Evolutionary conservation across 1,284 basidiomycete species (phyloP).

Genomic region (Apiotrichum porosum): DNA sequence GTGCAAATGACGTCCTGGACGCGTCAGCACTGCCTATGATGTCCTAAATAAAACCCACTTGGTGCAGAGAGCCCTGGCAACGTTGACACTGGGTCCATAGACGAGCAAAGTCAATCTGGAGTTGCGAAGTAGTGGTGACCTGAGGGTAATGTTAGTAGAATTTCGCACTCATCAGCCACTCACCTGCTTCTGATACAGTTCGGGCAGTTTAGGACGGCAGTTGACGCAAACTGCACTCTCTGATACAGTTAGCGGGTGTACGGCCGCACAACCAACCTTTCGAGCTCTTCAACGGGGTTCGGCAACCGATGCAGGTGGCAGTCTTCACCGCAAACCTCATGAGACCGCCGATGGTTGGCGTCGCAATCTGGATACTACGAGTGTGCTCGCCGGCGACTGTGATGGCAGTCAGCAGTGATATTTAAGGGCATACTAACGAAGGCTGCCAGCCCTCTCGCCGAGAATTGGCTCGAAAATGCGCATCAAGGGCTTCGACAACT

Average conservation of each 20-base stretch:
- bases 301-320: constrained; percentile 86
- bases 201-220: constrained; percentile 73
- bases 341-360: constrained; percentile 84
- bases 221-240: constrained; percentile 91
- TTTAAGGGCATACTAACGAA: constrained; percentile 58
- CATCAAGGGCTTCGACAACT: constrained; percentile 89
- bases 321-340: constrained; percentile 98
- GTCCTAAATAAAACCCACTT: constrained; percentile 54
- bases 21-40: too few species aligned
- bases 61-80: constrained; percentile 91
- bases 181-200: constrained; percentile 87
- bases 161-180: constrained; percentile 12
- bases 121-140: constrained; percentile 62
- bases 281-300: constrained; percentile 69
- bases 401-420: constrained; percentile 3
- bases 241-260: constrained; percentile 39
- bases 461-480: constrained; percentile 96
- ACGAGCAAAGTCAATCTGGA: constrained; percentile 84
- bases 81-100: constrained; percentile 96
- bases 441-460: constrained; percentile 76
- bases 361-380: constrained; percentile 85
- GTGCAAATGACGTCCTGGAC: constrained; percentile 87
- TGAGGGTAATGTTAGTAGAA: constrained; percentile 16
- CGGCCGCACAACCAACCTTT: constrained; percentile 55
- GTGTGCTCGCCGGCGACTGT: constrained; percentile 90